Evolutionary conservation across 345 rosid species (phyloP), one percentile per base, ranked within the genome.

Genomic region (Ailanthus altissimus): DNA sequence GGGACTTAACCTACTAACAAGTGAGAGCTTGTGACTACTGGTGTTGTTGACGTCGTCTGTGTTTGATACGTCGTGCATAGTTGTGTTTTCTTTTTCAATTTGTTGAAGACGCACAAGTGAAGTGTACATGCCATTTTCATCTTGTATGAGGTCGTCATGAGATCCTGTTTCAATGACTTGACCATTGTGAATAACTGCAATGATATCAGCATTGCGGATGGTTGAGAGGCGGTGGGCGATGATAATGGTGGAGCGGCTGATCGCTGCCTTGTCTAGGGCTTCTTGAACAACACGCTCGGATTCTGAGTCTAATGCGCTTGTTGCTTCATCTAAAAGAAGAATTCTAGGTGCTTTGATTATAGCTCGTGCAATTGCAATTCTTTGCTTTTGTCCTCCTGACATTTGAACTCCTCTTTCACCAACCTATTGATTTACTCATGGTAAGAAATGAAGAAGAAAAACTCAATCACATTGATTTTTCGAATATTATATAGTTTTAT

Each of bases 321-420:
- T 91, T 67, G 96, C 93, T 81, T 91, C 97, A 9, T 93, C 94
- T 0, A 88, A 83, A 16, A 91, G 87, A 38, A 93, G 91, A 72
- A 91, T 86, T 11, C 43, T 81, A 0, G 97, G 92, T 1, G 86
- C 80, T 85, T 85, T 93, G 65, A 90, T 90, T 10, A 90, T 79
- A 16, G 97, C 91, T 59, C 94, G 76, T 0, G 96, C 96, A 0
- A 90, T 93, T 16, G 92, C 93, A 0, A 93, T 91, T 67, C 95
- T 88, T 61, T 91, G 90, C 73, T 93, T 91, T 46, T 93, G 95
- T 8, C 95, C 96, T 67, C 93, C 94, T 28, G 94, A 89, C 89
- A 93, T 64, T 65, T 93, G 96, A 58, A 85, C 83, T 42, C 92
- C 93, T 72, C 91, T 80, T 64, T 93, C 94, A 0, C 93, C 96